These are phyloP conservation scores for Chenopodium quinoa DNA, from an alignment of 148 eudicot genomes.

Conservation along the genomic window DNA sequence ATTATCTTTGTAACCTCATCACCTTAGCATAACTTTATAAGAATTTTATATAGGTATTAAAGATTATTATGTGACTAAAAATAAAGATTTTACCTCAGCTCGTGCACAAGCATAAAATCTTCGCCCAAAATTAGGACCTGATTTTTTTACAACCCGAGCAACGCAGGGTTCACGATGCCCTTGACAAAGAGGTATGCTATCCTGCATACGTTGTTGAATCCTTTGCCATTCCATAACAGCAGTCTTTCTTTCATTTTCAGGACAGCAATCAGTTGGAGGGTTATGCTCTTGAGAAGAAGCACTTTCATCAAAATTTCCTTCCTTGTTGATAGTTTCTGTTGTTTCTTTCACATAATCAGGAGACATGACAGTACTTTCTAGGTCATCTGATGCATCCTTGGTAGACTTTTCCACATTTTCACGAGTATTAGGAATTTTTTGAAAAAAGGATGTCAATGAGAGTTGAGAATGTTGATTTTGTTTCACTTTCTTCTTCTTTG, in stretches of 20 bases:
- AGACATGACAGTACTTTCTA: conserved; percentile 31
- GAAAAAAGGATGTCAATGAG: conserved; percentile 82
- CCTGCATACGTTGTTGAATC: conserved; percentile 88
- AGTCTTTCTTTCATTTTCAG: conserved; percentile 49
- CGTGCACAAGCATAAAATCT: conserved; percentile 95
- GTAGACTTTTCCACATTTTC: conserved; percentile 22
- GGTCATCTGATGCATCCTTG: conserved; percentile 29
- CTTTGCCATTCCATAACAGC: conserved; percentile 90
- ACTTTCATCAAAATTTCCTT: conserved; percentile 23
- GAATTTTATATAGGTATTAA: background rate
- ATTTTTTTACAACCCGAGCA: conserved; percentile 83
- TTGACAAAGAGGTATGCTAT: conserved; percentile 83
- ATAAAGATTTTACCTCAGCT: conserved; percentile 62
- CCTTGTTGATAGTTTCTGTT: conserved; percentile 20
- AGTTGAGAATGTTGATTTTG: conserved; percentile 65
- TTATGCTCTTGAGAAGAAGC: conserved; percentile 31
- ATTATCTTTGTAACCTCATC: background rate
- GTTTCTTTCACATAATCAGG: conserved; percentile 22
- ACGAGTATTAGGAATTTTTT: conserved; percentile 35
- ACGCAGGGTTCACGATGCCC: conserved; percentile 91
- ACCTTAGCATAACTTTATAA: background rate
- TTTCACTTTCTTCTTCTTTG: conserved; percentile 59
- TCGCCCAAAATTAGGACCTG: conserved; percentile 81
- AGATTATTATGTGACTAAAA: background rate
- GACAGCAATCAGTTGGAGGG: conserved; percentile 21